Evolutionary conservation across 345 rosid genomes (phyloP).

Genomic region (Kandelia obovata): DNA sequence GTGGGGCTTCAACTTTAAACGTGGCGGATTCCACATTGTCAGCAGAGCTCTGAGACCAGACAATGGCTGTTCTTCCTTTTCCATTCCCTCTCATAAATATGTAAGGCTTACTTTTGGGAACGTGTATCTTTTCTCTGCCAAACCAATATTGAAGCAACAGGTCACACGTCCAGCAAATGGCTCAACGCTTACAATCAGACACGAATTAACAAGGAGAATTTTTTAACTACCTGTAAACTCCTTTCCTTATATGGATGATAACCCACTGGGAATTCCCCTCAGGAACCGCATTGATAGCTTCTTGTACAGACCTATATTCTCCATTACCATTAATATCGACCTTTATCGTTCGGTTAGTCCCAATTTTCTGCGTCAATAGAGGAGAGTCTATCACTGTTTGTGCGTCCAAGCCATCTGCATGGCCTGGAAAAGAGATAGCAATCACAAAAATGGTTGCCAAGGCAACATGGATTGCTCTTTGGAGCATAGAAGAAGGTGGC

Average conservation of each 20-base stretch:
- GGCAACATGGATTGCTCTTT: constrained; percentile 9
- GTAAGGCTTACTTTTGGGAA: constrained; percentile 64
- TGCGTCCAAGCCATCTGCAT: constrained; percentile 13
- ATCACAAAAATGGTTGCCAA: constrained; percentile 20
- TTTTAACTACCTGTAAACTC: constrained; percentile 57
- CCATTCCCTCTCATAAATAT: constrained; percentile 97
- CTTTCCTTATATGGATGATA: constrained; percentile 79
- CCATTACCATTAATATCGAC: constrained; percentile 81
- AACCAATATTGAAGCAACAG: background rate
- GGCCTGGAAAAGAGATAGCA: constrained; percentile 15
- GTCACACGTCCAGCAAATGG: background rate
- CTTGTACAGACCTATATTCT: constrained; percentile 64
- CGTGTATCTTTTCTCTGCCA: constrained; percentile 66
- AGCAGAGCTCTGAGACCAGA: constrained; percentile 50
- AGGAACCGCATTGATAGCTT: constrained; percentile 76
- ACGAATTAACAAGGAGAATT: background rate
- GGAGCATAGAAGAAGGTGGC: background rate
- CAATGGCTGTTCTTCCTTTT: constrained; percentile 62
- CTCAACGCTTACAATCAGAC: too few relatives aligned
- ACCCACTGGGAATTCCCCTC: constrained; percentile 60
- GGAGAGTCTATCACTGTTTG: constrained; percentile 48
- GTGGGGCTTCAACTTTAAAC: constrained; percentile 54
- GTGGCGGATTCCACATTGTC: constrained; percentile 77
- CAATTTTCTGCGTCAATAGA: constrained; percentile 60
- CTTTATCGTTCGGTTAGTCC: constrained; percentile 57